Base-by-base conservation (phyloP, 352 stramenopile species). In the Hyaloperonospora arabidopsidis region DNA sequence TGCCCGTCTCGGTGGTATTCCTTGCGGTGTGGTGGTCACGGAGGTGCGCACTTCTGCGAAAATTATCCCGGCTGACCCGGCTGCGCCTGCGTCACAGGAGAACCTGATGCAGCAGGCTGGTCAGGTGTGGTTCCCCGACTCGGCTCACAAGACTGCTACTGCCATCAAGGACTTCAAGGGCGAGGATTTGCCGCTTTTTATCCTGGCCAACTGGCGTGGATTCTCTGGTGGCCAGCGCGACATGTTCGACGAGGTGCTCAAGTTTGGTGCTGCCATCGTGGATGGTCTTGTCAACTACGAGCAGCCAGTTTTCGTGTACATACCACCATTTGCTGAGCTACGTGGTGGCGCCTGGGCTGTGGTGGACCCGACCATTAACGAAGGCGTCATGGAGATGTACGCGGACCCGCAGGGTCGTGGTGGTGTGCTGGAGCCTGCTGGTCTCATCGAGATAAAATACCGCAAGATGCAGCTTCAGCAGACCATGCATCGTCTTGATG, bases 201-300 rank as follows among this genome's bases (percentile, higher is more conserved):
- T 99, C 52, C 97, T 99, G 54, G 97, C 97, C 38, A 99, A 99
- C 83, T 99, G 97, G 97, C 87, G 97, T 66, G 97, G 97, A 44
- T 99, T 99, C 77, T 98, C 93, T 25, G 97, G 97, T 48, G 97
- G 97, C 17, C 96, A 99, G 74, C 84, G 97, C 54, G 97, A 99
- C 66, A 99, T 99, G 97, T 99, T 99, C 74, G 96, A 99, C 68
- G 96, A 99, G 73, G 95, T 99, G 57, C 89, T 99, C 61, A 99
- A 99, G 77, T 99, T 99, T 67, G 97, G 97, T 35, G 95, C 95
- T n/a, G 86, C 97, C 44, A 99, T 99, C 69, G 97, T 99, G 40
- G 97, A 99, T 65, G 95, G 88, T 5, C 96, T 99, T 49, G 96
- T 99, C 38, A 91, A 88, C 49, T 99, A 98, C 72, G 85, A 97